phyloP scores from a whole-genome alignment of 1,139 yeast species.

The Blastobotrys serpentis region DNA sequence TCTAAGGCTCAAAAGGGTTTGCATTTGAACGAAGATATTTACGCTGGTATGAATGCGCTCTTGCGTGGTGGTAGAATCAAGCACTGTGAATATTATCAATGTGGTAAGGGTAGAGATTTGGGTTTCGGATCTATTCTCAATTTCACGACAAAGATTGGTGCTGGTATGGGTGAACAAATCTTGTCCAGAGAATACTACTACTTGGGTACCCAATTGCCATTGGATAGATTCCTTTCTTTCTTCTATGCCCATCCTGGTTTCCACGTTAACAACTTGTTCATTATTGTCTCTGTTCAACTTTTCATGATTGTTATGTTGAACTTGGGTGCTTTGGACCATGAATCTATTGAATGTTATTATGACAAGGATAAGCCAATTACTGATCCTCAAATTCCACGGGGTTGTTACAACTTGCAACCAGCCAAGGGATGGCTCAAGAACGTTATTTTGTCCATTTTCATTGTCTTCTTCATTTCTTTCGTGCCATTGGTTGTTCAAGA shows the following conservation, averaged over 20 bases:
- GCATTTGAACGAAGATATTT: constrained; percentile 85
- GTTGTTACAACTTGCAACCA: constrained; percentile 74
- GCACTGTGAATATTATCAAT: constrained; percentile 84
- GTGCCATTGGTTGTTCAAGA: constrained; percentile 80
- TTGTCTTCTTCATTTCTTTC: constrained; percentile 81
- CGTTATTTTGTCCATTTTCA: constrained; percentile 76
- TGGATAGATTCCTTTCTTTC: constrained; percentile 78
- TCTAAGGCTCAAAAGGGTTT: constrained; percentile 87
- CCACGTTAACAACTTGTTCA: constrained; percentile 78
- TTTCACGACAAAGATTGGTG: constrained; percentile 86
- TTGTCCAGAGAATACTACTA: constrained; percentile 81
- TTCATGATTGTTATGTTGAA: constrained; percentile 67
- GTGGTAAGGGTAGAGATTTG: constrained; percentile 89
- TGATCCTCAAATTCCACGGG: constrained; percentile 59
- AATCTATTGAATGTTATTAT: constrained; percentile 56
- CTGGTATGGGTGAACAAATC: constrained; percentile 94
- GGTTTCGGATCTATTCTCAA: constrained; percentile 84
- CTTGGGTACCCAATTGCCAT: constrained; percentile 73
- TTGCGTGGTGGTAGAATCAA: constrained; percentile 82
- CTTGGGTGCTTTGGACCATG: constrained; percentile 63
- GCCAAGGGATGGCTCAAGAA: constrained; percentile 77
- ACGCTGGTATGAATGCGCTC: constrained; percentile 85
- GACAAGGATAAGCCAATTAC: constrained; percentile 57
- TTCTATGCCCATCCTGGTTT: constrained; percentile 93
- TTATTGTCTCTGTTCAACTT: constrained; percentile 68